Base-by-base conservation (phyloP, 495 filamentous ascomycete species). In the Penicillium desertorum region DNA sequence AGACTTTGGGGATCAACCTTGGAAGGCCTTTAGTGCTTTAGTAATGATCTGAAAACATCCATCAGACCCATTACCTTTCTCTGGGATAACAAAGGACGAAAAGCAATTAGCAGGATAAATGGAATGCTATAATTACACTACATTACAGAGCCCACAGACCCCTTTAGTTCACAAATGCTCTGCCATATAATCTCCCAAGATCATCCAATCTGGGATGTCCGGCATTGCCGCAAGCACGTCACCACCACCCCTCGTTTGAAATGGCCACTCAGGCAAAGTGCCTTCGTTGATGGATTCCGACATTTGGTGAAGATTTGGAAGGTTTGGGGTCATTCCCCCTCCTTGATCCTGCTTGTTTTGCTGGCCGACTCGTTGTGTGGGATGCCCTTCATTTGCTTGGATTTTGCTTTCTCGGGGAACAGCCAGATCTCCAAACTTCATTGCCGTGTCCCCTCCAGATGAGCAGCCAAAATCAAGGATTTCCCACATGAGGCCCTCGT, bases 141-240 rank as follows among this genome's bases (percentile, higher is more conserved):
- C n/a, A 5, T 16, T n/a, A 8, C 14, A 37, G 4, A n/a, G 6
- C 5, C 32, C 14, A 9, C 14, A 45, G n/a, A 27, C n/a, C 1
- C 10, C 32, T 10, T 14, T 30, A 25, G 19, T 4, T 65, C 30
- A 70, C 5, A 66, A 41, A 44, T 68, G 65, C 27, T 70, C 59
- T 5, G 64, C 50, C 56, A 65, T 59, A 14, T 68, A 63, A 10
- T 62, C 63, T 8, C 62, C 63, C 23, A 68, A 64, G 7, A 71
- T 57, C 68, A 71, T 64, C 68, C 68, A 71, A 41, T 71, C 68
- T 11, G 68, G 68, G 14, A 71, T 61, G 52, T 67, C 65, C 14
- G 68, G 63, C 3, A 69, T 56, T 0, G 50, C 58, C 14, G 54
- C 60, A 36, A 62, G n/a, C 16, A 42, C 37, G 36, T 61, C 54